phyloP scores from a whole-genome alignment of 305 asterid genomes.

The Fraxinus sp. region DNA sequence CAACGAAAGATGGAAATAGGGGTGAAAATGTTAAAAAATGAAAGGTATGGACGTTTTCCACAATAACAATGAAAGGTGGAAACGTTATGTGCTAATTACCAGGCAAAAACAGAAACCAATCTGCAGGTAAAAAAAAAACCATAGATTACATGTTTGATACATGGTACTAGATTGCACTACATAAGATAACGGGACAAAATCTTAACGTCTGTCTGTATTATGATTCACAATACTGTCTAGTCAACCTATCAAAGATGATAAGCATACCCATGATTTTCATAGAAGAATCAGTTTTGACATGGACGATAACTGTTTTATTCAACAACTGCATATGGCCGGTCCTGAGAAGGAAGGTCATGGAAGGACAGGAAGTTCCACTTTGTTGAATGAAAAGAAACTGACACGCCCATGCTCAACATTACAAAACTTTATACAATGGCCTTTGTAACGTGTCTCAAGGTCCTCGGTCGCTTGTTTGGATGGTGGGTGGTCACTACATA shows the following conservation, averaged over 20 bases:
- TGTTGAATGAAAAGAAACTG: conserved; percentile 60
- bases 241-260: background rate
- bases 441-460: conserved; percentile 46
- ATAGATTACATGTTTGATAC: background rate
- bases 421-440: conserved; percentile 51
- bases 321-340: background rate
- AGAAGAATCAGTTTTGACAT: background rate
- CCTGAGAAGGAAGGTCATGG: conserved; percentile 40
- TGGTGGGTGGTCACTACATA: conserved; percentile 62
- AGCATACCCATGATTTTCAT: background rate
- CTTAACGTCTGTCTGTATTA: background rate
- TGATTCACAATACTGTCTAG: background rate
- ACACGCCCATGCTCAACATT: conserved; percentile 73
- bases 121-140: background rate
- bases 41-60: too few relatives aligned
- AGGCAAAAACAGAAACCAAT: background rate
- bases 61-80: too few relatives aligned
- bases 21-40: too few relatives aligned
- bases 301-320: background rate
- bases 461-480: conserved; percentile 53
- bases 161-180: background rate
- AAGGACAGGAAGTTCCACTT: conserved; percentile 68
- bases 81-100: too few relatives aligned
- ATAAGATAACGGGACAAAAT: background rate
- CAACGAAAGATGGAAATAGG: too few relatives aligned